Percentiles rank a stretch among this genome's conserved stretches.
Conservation (phyloP, 805 yeast species). For the Yarrowia hollandica region DNA sequence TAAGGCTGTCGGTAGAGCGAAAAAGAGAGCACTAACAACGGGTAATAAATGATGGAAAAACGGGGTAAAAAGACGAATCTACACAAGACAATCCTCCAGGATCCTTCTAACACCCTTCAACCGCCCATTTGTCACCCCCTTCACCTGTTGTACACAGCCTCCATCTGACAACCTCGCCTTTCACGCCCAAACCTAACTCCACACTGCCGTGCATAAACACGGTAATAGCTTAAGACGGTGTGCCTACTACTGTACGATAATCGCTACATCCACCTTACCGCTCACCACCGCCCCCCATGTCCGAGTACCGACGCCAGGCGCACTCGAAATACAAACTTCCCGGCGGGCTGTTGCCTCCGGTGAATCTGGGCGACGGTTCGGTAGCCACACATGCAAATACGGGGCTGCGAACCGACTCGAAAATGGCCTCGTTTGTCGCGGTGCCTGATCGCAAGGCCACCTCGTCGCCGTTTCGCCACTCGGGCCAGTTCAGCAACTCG, state of each 20-base stretch:
- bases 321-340: constrained; percentile 23
- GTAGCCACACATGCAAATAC: constrained; percentile 1
- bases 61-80: too few species aligned
- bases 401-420: constrained; percentile 4
- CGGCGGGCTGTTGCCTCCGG: constrained; percentile 21
- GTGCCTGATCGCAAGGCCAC: constrained; percentile 14
- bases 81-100: too few species aligned
- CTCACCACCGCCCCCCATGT: background rate
- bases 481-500: constrained; percentile 19
- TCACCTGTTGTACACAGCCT: too few species aligned
- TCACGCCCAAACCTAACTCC: constrained; percentile 5
- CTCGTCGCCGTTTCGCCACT: constrained; percentile 11
- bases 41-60: too few species aligned
- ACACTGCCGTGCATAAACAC: constrained; percentile 1
- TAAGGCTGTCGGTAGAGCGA: too few species aligned
- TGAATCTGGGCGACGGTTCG: constrained; percentile 2
- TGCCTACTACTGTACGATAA: too few species aligned
- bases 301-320: constrained; percentile 21
- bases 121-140: too few species aligned
- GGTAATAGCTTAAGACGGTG: background rate
- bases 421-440: constrained; percentile 21
- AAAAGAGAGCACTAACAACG: too few species aligned
- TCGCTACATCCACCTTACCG: too few species aligned
- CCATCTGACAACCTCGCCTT: too few species aligned
- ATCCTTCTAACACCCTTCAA: too few species aligned